Evolutionary conservation across 306 rosid genomes (phyloP).

Genomic region (Pyrus communis): DNA sequence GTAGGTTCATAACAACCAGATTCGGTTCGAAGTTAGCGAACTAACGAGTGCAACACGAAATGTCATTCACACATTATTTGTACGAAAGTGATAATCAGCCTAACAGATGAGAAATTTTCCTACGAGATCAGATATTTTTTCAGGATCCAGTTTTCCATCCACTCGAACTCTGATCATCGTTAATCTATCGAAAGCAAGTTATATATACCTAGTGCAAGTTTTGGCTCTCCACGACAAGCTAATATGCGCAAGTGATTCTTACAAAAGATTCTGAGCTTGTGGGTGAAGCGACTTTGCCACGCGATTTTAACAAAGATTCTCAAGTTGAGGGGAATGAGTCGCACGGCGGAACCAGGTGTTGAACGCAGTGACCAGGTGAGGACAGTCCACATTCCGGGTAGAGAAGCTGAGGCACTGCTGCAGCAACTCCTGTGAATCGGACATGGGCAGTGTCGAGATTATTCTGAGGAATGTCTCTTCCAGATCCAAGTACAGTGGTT

Average conservation of each 20-base stretch:
- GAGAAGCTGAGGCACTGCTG: slow-evolving; percentile 86
- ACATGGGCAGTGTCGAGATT: slow-evolving; percentile 83
- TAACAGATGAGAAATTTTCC: background rate
- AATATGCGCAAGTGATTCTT: slow-evolving; percentile 33
- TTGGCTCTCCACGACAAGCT: slow-evolving; percentile 5
- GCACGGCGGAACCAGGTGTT: slow-evolving; percentile 96
- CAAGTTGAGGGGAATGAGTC: slow-evolving; percentile 32
- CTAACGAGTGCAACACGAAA: too few relatives aligned
- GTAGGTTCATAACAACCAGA: background rate
- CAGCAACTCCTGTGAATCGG: slow-evolving; percentile 80
- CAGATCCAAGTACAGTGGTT: slow-evolving; percentile 54
- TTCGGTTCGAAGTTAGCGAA: too few relatives aligned
- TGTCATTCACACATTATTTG: background rate
- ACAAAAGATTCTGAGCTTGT: slow-evolving; percentile 17
- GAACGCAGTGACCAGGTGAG: slow-evolving; percentile 76
- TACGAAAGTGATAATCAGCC: background rate
- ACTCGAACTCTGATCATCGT: background rate
- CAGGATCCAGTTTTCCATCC: background rate
- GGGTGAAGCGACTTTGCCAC: slow-evolving; percentile 12
- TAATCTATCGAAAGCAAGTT: background rate
- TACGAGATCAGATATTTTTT: background rate
- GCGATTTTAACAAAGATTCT: slow-evolving; percentile 12
- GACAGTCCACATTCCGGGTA: slow-evolving; percentile 74
- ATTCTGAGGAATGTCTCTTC: slow-evolving; percentile 76
- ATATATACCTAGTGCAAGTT: slow-evolving; percentile 24